Evolutionary conservation across 2,329 filamentous ascomycete species (phyloP), one percentile per base, ranked within the genome.

Genomic region (Diaporthe helianthi): DNA sequence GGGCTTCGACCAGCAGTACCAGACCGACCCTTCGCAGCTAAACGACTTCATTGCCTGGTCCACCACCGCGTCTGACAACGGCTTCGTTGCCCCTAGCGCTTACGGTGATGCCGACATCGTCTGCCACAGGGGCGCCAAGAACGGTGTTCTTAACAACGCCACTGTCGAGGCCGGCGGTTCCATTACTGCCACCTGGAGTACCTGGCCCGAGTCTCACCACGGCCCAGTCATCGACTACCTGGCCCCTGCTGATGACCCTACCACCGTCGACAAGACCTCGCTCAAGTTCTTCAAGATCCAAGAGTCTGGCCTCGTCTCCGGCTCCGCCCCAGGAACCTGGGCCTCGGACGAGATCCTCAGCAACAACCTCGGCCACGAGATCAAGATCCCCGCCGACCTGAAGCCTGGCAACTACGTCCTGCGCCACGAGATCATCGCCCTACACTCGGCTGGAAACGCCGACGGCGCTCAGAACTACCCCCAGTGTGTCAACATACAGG

Each of bases 201-300:
- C 74, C 8, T 82, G 80, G 79, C 79, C 79, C 2, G 75, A 77
- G 44, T 7, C 67, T 51, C 83, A 85, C 75, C 72, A 80, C 38
- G 82, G 85, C 0, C 89, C 89, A 8, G 84, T 91, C 73, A 83
- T 91, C 71, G 85, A 85, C 77, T 91, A 91, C 80, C 80, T 91
- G 19, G 89, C 89, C 66, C 83, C 83, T 73, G 89, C 87, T 79
- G 80, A 82, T 31, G 87, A 84, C 26, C 83, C 88, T 76, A 80
- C 84, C 41, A 76, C 77, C 0, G 86, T 84, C 67, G 83, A 86
- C 77, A 86, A 87, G 78, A 79, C 77, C 2, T 75, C 79, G 4
- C 82, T 90, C 31, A 78, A 85, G 73, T 91, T 86, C 78, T 87
- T 89, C 84, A 92, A 92, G 83, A 90, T 91, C 69, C 83, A 85